phyloP scores from a whole-genome alignment of 2,329 filamentous ascomycete genomes.

The Fusarium miscanthi region DNA sequence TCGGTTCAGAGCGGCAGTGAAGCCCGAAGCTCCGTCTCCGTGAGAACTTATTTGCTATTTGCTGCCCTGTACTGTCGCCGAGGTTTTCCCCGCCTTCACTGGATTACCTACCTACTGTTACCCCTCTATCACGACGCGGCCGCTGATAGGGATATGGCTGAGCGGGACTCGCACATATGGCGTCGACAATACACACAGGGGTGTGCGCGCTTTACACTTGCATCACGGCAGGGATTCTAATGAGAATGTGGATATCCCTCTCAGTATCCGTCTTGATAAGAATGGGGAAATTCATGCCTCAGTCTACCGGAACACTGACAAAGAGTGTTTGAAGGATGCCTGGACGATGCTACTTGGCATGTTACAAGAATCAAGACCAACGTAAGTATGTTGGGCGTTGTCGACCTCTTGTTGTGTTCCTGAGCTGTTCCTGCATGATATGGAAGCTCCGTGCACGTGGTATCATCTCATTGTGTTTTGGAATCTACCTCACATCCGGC shows the following conservation, averaged over 20 bases:
- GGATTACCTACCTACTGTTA: constrained; percentile 13
- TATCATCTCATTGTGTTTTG: constrained; percentile 29
- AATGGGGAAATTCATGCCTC: constrained; percentile 28
- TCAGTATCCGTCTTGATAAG: constrained; percentile 22
- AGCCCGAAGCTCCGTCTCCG: constrained; percentile 31
- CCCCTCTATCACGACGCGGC: constrained; percentile 25
- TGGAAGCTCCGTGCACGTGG: constrained; percentile 40
- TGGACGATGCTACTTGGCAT: background rate
- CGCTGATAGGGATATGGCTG: background rate
- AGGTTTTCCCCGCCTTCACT: constrained; percentile 36
- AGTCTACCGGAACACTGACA: constrained; percentile 3
- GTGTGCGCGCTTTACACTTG: constrained; percentile 11
- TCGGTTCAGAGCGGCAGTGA: constrained; percentile 23
- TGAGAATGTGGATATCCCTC: constrained; percentile 17
- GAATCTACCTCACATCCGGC: background rate
- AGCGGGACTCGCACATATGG: constrained; percentile 22
- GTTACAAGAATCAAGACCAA: constrained; percentile 4
- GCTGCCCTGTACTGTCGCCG: constrained; percentile 21
- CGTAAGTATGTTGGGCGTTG: constrained; percentile 13
- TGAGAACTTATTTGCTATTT: constrained; percentile 24
- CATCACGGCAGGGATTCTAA: constrained; percentile 16
- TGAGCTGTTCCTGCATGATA: constrained; percentile 42
- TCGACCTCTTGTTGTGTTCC: constrained; percentile 15
- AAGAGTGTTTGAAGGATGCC: constrained; percentile 7
- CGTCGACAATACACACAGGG: constrained; percentile 29